phyloP scores from a whole-genome alignment of 164 flowering plant species.

The Santalum album region DNA sequence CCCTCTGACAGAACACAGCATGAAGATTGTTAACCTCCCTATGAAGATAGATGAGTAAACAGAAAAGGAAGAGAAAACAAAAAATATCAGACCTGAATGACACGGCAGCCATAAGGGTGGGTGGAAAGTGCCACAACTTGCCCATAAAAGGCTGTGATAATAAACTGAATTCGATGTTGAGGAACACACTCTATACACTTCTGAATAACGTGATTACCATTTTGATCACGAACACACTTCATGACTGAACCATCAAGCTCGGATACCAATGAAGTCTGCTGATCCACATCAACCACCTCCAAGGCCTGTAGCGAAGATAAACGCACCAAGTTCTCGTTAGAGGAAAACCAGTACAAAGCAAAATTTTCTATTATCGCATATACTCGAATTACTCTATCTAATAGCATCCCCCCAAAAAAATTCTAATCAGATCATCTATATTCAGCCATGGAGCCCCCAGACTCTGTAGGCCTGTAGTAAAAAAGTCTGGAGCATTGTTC shows the following conservation, averaged over 20 bases:
- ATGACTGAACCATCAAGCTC: conserved; percentile 86
- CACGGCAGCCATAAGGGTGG: conserved; percentile 95
- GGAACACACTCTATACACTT: conserved; percentile 92
- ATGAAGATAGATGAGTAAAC: background rate
- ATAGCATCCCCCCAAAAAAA: too few species aligned
- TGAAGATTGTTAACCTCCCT: background rate
- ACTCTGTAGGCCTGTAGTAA: background rate
- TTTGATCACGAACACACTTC: conserved; percentile 95
- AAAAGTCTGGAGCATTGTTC: background rate
- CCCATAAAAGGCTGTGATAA: conserved; percentile 69
- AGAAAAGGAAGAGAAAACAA: background rate
- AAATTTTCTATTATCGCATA: too few species aligned
- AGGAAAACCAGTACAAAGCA: too few species aligned
- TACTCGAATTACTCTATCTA: too few species aligned
- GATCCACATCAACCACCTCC: conserved; percentile 82
- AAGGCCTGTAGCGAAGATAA: conserved; percentile 49
- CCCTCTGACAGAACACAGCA: conserved; percentile 45
- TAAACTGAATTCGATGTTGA: conserved; percentile 70
- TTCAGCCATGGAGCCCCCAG: background rate
- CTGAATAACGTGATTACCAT: conserved; percentile 96
- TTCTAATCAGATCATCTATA: too few species aligned
- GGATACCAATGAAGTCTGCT: conserved; percentile 55
- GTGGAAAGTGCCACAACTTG: conserved; percentile 79
- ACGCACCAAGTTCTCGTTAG: too few species aligned
- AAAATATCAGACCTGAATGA: conserved; percentile 77